A percentile compares a stretch with the other conserved stretches of the same genome.
Evolutionary conservation across 2,329 filamentous ascomycete species (phyloP).

Genomic region (Aspergillus quadrilineatus): DNA sequence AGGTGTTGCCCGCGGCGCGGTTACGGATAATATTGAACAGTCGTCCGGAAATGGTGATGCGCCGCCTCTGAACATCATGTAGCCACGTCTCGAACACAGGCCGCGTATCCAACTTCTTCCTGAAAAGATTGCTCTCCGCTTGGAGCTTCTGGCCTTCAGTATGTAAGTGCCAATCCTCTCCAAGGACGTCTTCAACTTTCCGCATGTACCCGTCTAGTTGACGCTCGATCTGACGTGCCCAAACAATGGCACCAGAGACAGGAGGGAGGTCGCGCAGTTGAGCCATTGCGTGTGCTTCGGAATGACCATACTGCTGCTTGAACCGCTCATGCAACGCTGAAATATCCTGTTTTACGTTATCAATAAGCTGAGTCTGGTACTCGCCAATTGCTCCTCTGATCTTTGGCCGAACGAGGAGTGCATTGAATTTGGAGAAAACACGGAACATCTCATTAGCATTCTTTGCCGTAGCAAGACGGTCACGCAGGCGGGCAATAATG

Average conservation of each 20-base stretch:
- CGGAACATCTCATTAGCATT: constrained; percentile 99
- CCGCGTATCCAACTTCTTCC: constrained; percentile 90
- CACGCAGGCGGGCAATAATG: constrained; percentile 89
- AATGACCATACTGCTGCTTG: constrained; percentile 98
- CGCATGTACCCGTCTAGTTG: constrained; percentile 97
- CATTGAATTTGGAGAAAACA: constrained; percentile 99
- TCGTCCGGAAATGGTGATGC: constrained; percentile 87
- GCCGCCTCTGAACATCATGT: constrained; percentile 80
- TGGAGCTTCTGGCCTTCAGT: constrained; percentile 92
- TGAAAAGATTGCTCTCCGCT: constrained; percentile 87
- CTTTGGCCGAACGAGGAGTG: constrained; percentile 96
- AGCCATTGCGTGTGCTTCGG: constrained; percentile 96
- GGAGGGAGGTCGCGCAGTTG: constrained; percentile 93
- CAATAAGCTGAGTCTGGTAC: constrained; percentile 96
- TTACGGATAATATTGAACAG: constrained; percentile 88
- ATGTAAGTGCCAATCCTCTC: constrained; percentile 90
- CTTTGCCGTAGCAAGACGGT: constrained; percentile 91
- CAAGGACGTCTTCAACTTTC: constrained; percentile 97
- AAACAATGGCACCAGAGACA: constrained; percentile 95
- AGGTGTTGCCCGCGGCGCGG: constrained; percentile 80
- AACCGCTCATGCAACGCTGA: constrained; percentile 90
- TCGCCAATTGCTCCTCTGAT: constrained; percentile 97
- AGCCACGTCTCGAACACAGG: constrained; percentile 96
- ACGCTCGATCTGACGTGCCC: constrained; percentile 94
- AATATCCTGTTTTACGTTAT: constrained; percentile 97